These are phyloP conservation scores for Penicillium psychrosexuale DNA, from an alignment of 2,329 filamentous ascomycete species.

Conservation along the genomic window DNA sequence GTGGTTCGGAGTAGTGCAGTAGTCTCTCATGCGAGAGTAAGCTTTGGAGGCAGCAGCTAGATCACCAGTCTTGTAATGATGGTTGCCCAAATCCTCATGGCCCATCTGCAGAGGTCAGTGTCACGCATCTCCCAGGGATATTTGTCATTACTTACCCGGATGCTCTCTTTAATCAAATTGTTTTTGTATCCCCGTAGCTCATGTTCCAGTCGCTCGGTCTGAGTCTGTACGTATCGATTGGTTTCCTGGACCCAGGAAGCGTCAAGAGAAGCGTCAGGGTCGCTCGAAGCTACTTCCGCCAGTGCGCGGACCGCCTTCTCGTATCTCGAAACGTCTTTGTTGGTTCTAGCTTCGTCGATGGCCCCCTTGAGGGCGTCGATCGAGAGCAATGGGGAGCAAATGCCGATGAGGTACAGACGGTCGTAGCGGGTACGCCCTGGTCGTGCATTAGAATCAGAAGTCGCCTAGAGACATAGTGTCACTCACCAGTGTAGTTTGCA, in stretches of 20 bases:
- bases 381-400: conserved; percentile 69
- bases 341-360: conserved; percentile 69
- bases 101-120: conserved; percentile 65
- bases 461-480: not conserved
- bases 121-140: not conserved
- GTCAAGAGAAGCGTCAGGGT: conserved; percentile 67
- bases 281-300: conserved; percentile 59
- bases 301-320: conserved; percentile 65
- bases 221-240: conserved; percentile 63
- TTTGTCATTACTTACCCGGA: conserved; percentile 60
- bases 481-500: conserved; percentile 74
- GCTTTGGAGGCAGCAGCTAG: conserved; percentile 69
- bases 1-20: conserved; percentile 78
- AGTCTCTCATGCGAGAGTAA: conserved; percentile 83
- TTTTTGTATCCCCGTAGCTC: conserved; percentile 94
- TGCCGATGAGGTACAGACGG: conserved; percentile 77
- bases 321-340: conserved; percentile 71
- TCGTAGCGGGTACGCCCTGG: conserved; percentile 76
- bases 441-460: conserved; percentile 2
- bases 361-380: conserved; percentile 78
- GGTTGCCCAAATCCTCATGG: conserved; percentile 83
- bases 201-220: conserved; percentile 72
- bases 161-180: conserved; percentile 95
- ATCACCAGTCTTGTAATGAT: conserved; percentile 76
- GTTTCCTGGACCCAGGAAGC: conserved; percentile 70